These are phyloP conservation scores for Tetracladium marchalianum DNA, from an alignment of 495 filamentous ascomycete species.

Conservation along the genomic window DNA sequence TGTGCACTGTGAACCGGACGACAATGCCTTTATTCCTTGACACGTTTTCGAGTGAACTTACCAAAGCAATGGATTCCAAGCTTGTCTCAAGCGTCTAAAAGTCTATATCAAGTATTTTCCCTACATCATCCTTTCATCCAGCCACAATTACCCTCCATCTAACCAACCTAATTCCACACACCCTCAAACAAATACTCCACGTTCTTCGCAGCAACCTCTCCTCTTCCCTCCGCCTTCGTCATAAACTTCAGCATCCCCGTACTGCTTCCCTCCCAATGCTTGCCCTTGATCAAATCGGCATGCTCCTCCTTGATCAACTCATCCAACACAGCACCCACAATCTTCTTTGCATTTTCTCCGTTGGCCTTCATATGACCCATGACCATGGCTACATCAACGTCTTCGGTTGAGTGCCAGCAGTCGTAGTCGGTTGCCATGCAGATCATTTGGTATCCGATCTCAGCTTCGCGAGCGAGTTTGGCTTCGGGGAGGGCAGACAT, in stretches of 20 bases:
- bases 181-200: constrained; percentile 72
- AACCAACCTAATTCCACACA: constrained; percentile 23
- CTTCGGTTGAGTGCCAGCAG: constrained; percentile 74
- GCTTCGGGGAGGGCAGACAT: constrained; percentile 96
- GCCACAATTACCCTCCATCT: neutral
- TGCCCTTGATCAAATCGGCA: constrained; percentile 65
- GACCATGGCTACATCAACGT: constrained; percentile 93
- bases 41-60: too few relatives aligned
- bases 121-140: too few relatives aligned
- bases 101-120: constrained; percentile 15
- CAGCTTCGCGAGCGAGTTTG: constrained; percentile 91
- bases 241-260: constrained; percentile 63
- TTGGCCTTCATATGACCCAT: constrained; percentile 95
- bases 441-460: constrained; percentile 94
- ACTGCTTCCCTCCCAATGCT: constrained; percentile 55
- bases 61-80: too few relatives aligned
- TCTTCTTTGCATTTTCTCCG: constrained; percentile 68
- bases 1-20: too few relatives aligned
- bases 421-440: constrained; percentile 99
- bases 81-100: too few relatives aligned
- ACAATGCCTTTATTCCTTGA: too few relatives aligned
- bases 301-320: constrained; percentile 69
- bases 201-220: constrained; percentile 54
- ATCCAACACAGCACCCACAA: constrained; percentile 81
- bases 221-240: constrained; percentile 54